phyloP scores from a whole-genome alignment of 495 filamentous ascomycete species.

The Filosporella fistucella region DNA sequence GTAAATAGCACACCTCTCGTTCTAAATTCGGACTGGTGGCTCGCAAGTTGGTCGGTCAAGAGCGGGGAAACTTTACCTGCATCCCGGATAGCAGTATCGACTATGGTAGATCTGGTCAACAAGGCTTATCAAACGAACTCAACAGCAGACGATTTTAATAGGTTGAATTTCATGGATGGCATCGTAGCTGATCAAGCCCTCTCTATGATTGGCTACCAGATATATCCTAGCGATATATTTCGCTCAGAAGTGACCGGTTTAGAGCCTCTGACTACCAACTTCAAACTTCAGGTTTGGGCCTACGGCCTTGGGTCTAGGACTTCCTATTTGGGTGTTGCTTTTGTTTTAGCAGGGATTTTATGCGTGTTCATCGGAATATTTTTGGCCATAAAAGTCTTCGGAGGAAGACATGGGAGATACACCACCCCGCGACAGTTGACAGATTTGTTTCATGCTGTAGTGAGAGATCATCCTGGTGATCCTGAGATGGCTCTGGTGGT shows the following conservation, averaged over 20 bases:
- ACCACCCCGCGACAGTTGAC: background rate
- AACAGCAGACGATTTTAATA: background rate
- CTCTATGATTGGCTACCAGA: background rate
- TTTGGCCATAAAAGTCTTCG: background rate
- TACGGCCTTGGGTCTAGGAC: background rate
- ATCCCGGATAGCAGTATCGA: background rate
- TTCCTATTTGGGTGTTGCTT: background rate
- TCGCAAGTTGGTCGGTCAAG: background rate
- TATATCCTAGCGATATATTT: too few species aligned
- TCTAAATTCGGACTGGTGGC: background rate
- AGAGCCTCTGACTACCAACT: background rate
- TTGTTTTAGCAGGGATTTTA: background rate
- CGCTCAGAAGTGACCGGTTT: background rate
- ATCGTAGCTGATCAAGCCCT: background rate
- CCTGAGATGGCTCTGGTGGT: too few species aligned
- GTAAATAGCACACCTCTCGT: background rate
- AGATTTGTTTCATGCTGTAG: background rate
- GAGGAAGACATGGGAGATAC: background rate
- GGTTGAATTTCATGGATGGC: background rate
- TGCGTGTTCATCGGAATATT: background rate
- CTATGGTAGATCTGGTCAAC: background rate
- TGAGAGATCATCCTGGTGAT: background rate
- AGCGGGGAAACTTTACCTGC: background rate
- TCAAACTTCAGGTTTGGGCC: background rate
- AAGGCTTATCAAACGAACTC: background rate